Evolutionary conservation across 2,329 filamentous ascomycete genomes (phyloP).

Genomic region (Colletotrichum navitas): DNA sequence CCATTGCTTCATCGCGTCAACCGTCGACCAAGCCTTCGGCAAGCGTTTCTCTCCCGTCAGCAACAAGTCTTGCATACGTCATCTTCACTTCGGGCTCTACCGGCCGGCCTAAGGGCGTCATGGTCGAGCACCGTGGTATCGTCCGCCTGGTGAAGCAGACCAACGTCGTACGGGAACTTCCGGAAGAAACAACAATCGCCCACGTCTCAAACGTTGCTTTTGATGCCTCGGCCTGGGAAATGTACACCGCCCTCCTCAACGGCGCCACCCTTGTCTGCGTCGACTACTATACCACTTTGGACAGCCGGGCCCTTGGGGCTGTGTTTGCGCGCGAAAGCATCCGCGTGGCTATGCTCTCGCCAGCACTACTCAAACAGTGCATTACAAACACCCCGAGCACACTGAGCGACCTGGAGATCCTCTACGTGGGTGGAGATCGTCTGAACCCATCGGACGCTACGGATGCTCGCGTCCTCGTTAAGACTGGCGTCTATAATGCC

Average conservation of each 20-base stretch:
- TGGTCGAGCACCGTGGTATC: conserved; percentile 31
- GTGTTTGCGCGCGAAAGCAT: conserved; percentile 50
- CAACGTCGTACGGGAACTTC: conserved; percentile 24
- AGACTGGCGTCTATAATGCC: conserved; percentile 24
- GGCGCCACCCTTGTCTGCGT: conserved; percentile 44
- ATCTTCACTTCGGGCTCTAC: conserved; percentile 40
- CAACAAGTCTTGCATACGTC: conserved; percentile 33
- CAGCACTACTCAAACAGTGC: conserved; percentile 40
- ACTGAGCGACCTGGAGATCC: conserved; percentile 48
- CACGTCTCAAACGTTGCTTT: conserved; percentile 43
- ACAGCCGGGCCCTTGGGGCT: conserved; percentile 36
- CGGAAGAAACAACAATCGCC: not conserved
- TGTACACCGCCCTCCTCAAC: conserved; percentile 42
- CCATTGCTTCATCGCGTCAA: not conserved
- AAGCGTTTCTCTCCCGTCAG: not conserved
- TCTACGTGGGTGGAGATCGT: conserved; percentile 52
- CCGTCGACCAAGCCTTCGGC: not conserved
- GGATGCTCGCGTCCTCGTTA: conserved; percentile 9
- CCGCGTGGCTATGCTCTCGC: conserved; percentile 50
- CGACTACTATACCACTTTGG: conserved; percentile 40
- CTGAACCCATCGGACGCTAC: conserved; percentile 27
- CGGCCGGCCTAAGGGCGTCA: conserved; percentile 35
- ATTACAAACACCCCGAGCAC: conserved; percentile 52
- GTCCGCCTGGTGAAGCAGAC: conserved; percentile 21
- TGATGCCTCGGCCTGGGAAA: conserved; percentile 44